A percentile compares a stretch with the other conserved stretches of the same genome.
Conservation (phyloP, 495 filamentous ascomycete species). For the Neurospora intermedia region DNA sequence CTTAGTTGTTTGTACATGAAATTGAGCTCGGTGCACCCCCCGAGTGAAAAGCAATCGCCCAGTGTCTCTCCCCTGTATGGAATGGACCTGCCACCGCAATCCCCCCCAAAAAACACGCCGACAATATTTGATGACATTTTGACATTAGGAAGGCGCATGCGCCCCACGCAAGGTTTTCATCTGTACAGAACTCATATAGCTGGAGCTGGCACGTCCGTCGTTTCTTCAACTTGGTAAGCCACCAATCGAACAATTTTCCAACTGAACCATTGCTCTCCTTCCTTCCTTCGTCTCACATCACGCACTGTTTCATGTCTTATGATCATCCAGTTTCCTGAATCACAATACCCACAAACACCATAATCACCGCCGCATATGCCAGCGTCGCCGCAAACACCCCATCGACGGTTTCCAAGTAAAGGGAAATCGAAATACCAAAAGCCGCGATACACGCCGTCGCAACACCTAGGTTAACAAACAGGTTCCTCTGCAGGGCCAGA, state of each 20-base stretch:
- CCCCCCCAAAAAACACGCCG: not conserved
- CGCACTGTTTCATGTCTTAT: not conserved
- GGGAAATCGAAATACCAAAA: not conserved
- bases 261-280: not conserved
- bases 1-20: not conserved
- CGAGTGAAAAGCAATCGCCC: not conserved
- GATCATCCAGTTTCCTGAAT: not conserved
- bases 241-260: not conserved
- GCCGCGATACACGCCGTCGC: not conserved
- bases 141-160: not conserved
- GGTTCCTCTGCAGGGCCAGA: not conserved
- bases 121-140: not conserved
- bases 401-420: not conserved
- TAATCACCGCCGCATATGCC: not conserved
- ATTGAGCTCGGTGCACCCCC: not conserved
- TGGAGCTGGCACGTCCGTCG: not conserved
- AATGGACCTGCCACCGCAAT: not conserved
- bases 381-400: not conserved
- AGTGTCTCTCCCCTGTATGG: not conserved
- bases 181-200: not conserved
- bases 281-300: not conserved
- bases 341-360: not conserved
- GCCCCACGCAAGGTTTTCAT: not conserved
- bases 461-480: not conserved
- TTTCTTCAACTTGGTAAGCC: not conserved